phyloP scores from a whole-genome alignment of 2,329 filamentous ascomycete species.

The Fusarium paranaense region DNA sequence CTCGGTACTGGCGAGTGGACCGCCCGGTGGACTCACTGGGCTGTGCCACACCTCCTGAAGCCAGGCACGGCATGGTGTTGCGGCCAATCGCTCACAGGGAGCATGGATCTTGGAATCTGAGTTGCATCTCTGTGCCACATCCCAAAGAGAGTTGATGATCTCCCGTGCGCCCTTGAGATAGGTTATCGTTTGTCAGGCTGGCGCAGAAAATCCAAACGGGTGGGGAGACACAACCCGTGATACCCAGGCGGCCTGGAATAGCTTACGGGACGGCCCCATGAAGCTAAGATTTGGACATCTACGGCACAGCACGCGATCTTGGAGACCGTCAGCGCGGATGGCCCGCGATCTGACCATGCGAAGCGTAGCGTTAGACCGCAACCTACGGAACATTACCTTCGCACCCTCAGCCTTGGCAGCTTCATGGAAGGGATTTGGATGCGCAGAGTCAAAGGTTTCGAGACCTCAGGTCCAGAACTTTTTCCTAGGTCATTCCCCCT shows the following conservation, averaged over 20 bases:
- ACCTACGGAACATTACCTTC: neutral
- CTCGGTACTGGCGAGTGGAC: neutral
- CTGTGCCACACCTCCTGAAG: neutral
- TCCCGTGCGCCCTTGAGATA: neutral
- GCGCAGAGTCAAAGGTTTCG: neutral
- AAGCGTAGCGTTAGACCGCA: neutral
- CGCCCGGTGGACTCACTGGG: neutral
- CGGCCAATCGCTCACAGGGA: neutral
- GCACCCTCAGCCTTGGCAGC: neutral
- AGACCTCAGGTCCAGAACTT: neutral
- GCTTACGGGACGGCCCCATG: neutral
- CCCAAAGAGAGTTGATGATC: neutral
- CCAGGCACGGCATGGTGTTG: neutral
- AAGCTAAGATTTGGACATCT: constrained; percentile 3
- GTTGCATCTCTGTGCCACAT: constrained; percentile 11
- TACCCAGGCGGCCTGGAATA: neutral
- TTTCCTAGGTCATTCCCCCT: constrained; percentile 1
- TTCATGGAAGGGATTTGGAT: neutral
- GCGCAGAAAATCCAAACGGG: neutral
- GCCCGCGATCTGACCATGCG: neutral
- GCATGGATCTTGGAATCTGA: constrained; percentile 1
- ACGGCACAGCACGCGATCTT: neutral
- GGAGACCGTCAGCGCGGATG: constrained; percentile 1
- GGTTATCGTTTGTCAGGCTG: neutral
- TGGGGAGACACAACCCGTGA: neutral